A percentile compares a stretch with the other conserved stretches of the same genome.
These are phyloP conservation scores for Arachis stenosperma DNA, from an alignment of 306 rosid species.

Conservation along the genomic window DNA sequence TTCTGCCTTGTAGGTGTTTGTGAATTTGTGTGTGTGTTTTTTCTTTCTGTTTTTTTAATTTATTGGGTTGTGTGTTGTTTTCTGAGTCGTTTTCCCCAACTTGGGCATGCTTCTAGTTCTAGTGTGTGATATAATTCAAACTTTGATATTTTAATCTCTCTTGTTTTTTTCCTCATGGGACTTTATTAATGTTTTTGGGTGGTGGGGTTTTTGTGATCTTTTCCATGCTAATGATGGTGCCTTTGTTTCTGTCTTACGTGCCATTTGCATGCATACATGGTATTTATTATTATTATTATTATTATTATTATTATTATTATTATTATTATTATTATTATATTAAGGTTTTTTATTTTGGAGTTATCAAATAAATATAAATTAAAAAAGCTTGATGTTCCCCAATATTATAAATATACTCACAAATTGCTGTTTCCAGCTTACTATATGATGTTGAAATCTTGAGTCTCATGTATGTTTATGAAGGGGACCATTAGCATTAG, in stretches of 20 bases:
- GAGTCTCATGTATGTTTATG: neutral
- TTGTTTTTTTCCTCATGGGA: too few relatives aligned
- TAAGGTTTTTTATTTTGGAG: neutral
- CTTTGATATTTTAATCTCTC: too few relatives aligned
- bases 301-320: too few relatives aligned
- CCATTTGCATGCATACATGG: slow-evolving; percentile 2
- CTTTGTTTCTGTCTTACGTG: neutral
- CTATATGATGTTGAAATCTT: neutral
- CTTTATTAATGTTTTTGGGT: neutral
- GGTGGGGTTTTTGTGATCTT: neutral
- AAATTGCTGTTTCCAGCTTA: slow-evolving; percentile 6
- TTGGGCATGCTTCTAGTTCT: slow-evolving; percentile 14
- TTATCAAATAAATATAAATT: neutral
- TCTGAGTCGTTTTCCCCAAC: neutral
- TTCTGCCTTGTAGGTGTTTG: neutral
- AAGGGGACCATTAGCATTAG: neutral
- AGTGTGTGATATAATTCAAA: too few relatives aligned
- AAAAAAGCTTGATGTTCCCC: slow-evolving; percentile 16
- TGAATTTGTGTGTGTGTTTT: neutral
- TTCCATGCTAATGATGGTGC: neutral
- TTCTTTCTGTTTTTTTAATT: neutral
- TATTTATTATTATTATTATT: neutral
- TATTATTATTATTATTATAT: too few relatives aligned
- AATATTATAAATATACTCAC: neutral
- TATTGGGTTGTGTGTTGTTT: neutral